Evolutionary conservation across 108 stramenopile species (phyloP).

Genomic region (Nannochloropsis salina): DNA sequence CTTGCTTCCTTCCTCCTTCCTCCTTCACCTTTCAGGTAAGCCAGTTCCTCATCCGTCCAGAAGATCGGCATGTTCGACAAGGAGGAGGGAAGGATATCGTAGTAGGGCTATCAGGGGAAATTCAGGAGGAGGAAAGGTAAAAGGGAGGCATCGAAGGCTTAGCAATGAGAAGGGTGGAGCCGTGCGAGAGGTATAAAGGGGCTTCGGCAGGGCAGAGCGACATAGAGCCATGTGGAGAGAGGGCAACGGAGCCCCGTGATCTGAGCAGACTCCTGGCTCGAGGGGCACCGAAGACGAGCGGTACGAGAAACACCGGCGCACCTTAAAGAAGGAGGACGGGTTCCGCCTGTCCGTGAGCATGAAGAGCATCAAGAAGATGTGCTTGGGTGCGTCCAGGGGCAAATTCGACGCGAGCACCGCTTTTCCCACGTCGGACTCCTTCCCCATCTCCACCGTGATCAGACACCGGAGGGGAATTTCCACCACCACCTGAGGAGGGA

Average conservation of each 20-base stretch:
- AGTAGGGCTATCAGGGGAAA: conserved; percentile 68
- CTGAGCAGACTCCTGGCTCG: too few species aligned
- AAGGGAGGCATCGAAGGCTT: neutral
- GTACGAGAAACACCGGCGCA: neutral
- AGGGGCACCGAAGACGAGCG: neutral
- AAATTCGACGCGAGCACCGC: conserved; percentile 51
- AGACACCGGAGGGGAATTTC: conserved; percentile 77
- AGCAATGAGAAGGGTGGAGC: neutral
- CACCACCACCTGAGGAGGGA: neutral
- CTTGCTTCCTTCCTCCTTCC: conserved; percentile 57
- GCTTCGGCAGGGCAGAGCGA: neutral
- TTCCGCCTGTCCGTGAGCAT: conserved; percentile 85
- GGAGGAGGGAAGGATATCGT: conserved; percentile 80
- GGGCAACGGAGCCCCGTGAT: neutral
- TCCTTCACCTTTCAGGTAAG: conserved; percentile 70
- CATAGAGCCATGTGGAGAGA: neutral
- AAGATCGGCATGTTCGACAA: conserved; percentile 96
- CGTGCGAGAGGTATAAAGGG: neutral
- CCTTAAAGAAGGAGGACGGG: conserved; percentile 73
- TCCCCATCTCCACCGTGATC: conserved; percentile 99
- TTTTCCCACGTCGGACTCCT: conserved; percentile 52
- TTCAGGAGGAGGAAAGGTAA: neutral
- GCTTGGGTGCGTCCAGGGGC: conserved; percentile 95
- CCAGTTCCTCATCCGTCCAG: conserved; percentile 78
- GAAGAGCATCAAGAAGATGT: conserved; percentile 95